phyloP scores from a whole-genome alignment of 75 land plant species.

The Sequoiadendron giganteum region DNA sequence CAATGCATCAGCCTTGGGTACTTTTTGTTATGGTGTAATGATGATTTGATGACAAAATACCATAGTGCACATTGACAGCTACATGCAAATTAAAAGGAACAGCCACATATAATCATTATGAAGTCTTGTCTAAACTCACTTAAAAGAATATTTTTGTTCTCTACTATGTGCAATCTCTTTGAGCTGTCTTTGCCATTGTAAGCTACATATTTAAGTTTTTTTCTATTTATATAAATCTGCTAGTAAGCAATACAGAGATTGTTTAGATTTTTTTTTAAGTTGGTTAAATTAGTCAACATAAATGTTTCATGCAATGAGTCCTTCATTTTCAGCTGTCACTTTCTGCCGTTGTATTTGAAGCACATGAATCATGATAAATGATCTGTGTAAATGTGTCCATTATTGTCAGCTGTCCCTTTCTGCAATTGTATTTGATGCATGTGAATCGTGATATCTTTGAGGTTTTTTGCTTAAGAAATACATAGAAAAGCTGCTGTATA shows the following conservation, averaged over 20 bases:
- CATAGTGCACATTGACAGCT: not conserved
- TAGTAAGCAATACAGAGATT: not conserved
- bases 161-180: not conserved
- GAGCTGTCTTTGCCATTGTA: not conserved
- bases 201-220: not conserved
- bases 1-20: not conserved
- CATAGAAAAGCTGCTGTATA: not conserved
- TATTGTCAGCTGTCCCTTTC: not conserved
- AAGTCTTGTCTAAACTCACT: not conserved
- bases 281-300: slow-evolving; percentile 2
- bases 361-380: not conserved
- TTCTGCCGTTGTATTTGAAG: not conserved
- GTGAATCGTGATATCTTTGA: not conserved
- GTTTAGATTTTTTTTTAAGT: not conserved
- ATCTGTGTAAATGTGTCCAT: not conserved
- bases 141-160: not conserved
- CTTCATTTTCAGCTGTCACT: too few species aligned
- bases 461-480: not conserved
- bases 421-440: not conserved
- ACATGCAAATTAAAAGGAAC: not conserved
- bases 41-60: not conserved
- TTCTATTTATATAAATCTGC: not conserved
- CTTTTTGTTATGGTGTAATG: not conserved
- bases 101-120: not conserved
- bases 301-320: not conserved